Evolutionary conservation across 2,329 filamentous ascomycete genomes (phyloP), one percentile per base, ranked within the genome.

Genomic region (Penicillium sp.): DNA sequence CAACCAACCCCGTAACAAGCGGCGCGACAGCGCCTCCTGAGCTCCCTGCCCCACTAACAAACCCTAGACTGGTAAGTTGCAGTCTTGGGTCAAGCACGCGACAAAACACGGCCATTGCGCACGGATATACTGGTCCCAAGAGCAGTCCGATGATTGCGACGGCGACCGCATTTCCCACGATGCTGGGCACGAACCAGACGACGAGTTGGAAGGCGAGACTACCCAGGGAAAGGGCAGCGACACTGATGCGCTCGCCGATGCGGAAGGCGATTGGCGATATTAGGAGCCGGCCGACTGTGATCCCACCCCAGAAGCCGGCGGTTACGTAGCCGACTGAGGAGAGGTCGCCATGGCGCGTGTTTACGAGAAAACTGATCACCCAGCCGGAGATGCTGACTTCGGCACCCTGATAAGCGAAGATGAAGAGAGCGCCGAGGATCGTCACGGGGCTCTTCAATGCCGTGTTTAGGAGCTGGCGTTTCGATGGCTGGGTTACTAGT

Each of bases 351-450:
- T 87, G 81, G 44, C 91, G 88, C 65, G 88, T 85, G 54, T 85
- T 84, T 75, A 95, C 92, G 45, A 96, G 81, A 79, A 93, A 96
- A 2, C 90, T 92, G 64, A 94, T 92, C 53, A 94, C 89, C 92
- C 92, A 96, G 57, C 92, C 91, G 0, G 90, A 91, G 66, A 94
- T 91, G 15, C 88, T 89, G 17, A 96, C 91, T 76, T 96, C 92
- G 41, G 90, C 90, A 38, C 91, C 92, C 76, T 95, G 91, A 75
- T 96, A 96, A 29, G 88, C 87, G 74, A 96, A 95, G 75, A 95
- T 91, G 80, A 95, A 95, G 9, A 92, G 75, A 9, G 35, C 35
- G 35, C 35, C 35, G 13, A 41, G 35, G 35, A 41, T 41, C 17
- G 35, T 41, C 11, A 41, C 35, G 9, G 35, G 35, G 35, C 11